phyloP scores from a whole-genome alignment of 108 stramenopile genomes.

The Cyclostephanos invisitatus region DNA sequence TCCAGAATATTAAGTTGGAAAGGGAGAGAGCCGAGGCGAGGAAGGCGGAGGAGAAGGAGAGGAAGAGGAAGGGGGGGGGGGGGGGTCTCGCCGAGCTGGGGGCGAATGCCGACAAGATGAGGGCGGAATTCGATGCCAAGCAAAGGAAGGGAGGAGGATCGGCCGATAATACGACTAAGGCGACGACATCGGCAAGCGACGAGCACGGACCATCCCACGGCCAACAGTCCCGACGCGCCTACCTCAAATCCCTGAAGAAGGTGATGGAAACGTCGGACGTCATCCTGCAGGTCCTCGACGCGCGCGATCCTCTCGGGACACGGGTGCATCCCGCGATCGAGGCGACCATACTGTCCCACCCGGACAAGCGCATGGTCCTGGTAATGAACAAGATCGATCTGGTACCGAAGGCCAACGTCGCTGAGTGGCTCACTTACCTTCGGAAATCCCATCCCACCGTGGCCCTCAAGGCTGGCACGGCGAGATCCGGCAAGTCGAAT shows the following conservation, averaged over 20 bases:
- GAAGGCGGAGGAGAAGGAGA: conserved; percentile 73
- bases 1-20: conserved; percentile 78
- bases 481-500: conserved; percentile 44
- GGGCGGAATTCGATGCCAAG: conserved; percentile 50
- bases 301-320: conserved; percentile 96
- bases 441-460: conserved; percentile 86
- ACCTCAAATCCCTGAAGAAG: conserved; percentile 92
- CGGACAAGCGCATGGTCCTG: conserved; percentile 95
- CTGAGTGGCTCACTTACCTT: conserved; percentile 90
- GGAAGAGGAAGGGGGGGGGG: conserved; percentile 29
- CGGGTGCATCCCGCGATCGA: conserved; percentile 90
- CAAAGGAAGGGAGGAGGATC: conserved; percentile 1
- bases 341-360: conserved; percentile 79
- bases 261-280: conserved; percentile 97
- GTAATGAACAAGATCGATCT: conserved; percentile 99
- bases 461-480: conserved; percentile 90
- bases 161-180: not conserved
- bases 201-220: conserved; percentile 41
- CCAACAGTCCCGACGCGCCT: conserved; percentile 63
- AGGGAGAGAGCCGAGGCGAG: conserved; percentile 81
- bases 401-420: conserved; percentile 93
- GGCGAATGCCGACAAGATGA: conserved; percentile 50
- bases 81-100: conserved; percentile 31
- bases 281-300: conserved; percentile 97
- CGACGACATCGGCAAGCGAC: not conserved